Evolutionary conservation across 495 filamentous ascomycete species (phyloP).

Genomic region (Penicillium pulvis): DNA sequence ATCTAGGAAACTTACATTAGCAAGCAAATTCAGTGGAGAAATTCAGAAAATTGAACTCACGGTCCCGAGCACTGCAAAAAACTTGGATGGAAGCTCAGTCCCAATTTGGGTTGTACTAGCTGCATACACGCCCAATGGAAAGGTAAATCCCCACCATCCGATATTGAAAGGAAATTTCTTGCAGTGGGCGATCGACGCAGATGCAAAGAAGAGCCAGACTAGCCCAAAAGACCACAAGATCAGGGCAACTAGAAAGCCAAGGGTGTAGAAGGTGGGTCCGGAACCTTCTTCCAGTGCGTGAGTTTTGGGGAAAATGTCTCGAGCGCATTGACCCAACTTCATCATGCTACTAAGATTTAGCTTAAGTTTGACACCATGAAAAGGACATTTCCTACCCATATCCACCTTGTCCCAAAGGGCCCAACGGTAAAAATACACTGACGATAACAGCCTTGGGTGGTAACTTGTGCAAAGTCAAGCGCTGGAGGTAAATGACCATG

Average conservation of each 20-base stretch:
- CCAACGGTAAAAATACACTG: slow-evolving; percentile 62
- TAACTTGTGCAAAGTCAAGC: slow-evolving; percentile 57
- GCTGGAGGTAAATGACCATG: slow-evolving; percentile 62
- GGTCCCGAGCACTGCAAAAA: slow-evolving; percentile 56
- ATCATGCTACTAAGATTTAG: slow-evolving; percentile 37
- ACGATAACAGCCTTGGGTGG: slow-evolving; percentile 62
- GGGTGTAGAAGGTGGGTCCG: slow-evolving; percentile 54
- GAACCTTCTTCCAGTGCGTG: slow-evolving; percentile 42
- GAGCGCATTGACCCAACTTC: slow-evolving; percentile 55
- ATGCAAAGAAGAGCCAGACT: slow-evolving; percentile 64
- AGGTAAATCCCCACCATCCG: slow-evolving; percentile 70
- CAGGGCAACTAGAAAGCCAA: slow-evolving; percentile 54
- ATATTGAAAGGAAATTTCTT: slow-evolving; percentile 64
- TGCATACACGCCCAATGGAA: slow-evolving; percentile 61
- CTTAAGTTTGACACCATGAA: background rate
- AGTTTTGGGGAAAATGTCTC: slow-evolving; percentile 52
- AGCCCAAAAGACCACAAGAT: slow-evolving; percentile 64
- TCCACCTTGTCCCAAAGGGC: slow-evolving; percentile 61
- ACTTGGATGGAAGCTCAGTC: slow-evolving; percentile 49
- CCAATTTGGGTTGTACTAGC: slow-evolving; percentile 50
- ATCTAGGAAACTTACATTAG: slow-evolving; percentile 33
- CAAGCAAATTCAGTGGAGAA: background rate
- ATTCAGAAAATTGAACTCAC: slow-evolving; percentile 24
- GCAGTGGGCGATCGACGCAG: slow-evolving; percentile 32
- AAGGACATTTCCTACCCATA: slow-evolving; percentile 38